Base-by-base conservation (phyloP, 2,329 filamentous ascomycete species). In the Pseudogymnoascus sp. region DNA sequence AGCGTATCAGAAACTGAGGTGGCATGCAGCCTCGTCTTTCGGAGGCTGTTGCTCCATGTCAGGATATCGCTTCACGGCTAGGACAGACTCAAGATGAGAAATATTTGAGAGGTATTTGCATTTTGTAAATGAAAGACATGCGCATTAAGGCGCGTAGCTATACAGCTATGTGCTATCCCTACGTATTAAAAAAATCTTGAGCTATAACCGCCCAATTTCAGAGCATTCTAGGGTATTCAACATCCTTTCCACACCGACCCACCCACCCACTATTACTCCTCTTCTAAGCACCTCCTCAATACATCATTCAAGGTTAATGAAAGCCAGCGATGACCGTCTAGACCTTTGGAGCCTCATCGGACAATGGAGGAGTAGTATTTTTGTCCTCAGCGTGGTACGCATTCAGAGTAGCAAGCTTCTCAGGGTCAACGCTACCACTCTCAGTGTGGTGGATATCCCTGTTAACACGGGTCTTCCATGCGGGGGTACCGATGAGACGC, bases 371-470 rank as follows among this genome's bases (percentile, higher is more conserved):
- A 15, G 10, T 19, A 33, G 50, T 7, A 21, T 10, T 33, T 5
- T 21, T 33, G 23, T 53, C 62, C 10, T 67, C 65, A 46, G 59
- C 61, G 23, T 68, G 64, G 17, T 59, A 42, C 10, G 53, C 61
- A 23, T 64, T 65, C 23, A 31, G 61, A 31, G 60, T 53, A 50
- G 65, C 66, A 60, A 69, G 63, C 53, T 72, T 72, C 50, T 71
- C 70, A 63, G 60, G 40, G 67, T 72, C 71, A 50, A 70, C 61
- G 46, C 72, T 70, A 7, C 70, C 71, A 11, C 68, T 65, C 66
- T 72, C 71, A 4, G 70, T 7, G 5, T 64, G 56, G 21, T 61
- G 62, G 10, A 65, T 64, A 26, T 67, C 63, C 7, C n/a, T 68
- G 64, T 69, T 65, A 10, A 72, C 70, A 44, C 61, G 42, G 1